Base-by-base conservation (phyloP, 257 asterid species). In the Solanum tacnaense region DNA sequence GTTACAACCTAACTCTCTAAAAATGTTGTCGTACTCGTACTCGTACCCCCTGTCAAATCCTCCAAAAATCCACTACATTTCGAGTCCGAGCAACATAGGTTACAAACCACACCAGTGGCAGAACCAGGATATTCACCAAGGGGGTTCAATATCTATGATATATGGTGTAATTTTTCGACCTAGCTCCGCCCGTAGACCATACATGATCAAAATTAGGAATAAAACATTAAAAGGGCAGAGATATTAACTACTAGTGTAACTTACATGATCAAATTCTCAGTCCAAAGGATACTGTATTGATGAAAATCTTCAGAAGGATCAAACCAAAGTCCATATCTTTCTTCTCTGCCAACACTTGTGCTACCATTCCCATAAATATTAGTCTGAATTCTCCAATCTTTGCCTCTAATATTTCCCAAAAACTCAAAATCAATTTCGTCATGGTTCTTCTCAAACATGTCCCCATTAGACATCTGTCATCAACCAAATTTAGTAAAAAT, bases 401-500 rank as follows among this genome's bases (percentile, higher is more conserved):
- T 96, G 13, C 98, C 98, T 81, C 97, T 93, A 86, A 95, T 92
- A 81, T 96, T 95, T 9, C 99, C 99, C 93, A 96, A 88, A 93
- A 96, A 95, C 91, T 96, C 99, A n/a, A 96, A 94, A 84, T 96
- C 99, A 25, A 96, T 89, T 87, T 96, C 99, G 44, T 96, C 99
- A 25, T 96, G 99, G 92, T 94, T 96, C 91, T 96, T 94, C 91
- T 94, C 96, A 75, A 90, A 91, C 84, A 90, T 89, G 90, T 94
- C 98, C 15, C 91, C 96, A 81, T 96, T 96, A 23, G 99, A 96
- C 99, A 95, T 93, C 99, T 96, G 93, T 29, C 41, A 81, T 49
- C 68, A 81, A 46, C 18, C n/a, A 27, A 46, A 49, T 29, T 36
- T 46, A 16, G 16, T 15, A 44, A 44, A 44, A 25, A 15, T 1